Evolutionary conservation across 1,284 basidiomycete species (phyloP).

Genomic region (Fomitopsis betulina): DNA sequence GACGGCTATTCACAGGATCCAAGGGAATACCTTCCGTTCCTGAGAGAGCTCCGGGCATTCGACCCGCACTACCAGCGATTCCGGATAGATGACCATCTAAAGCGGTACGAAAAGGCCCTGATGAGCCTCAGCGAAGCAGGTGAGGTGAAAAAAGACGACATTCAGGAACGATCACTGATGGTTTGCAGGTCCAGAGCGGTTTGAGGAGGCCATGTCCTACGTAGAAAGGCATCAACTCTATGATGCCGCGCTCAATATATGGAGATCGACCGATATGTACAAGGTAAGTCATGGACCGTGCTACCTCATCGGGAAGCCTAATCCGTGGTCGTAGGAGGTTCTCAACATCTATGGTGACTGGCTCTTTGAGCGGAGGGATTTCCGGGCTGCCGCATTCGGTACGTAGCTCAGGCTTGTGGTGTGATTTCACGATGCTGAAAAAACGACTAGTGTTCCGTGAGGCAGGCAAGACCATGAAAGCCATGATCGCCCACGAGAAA

Average conservation of each 20-base stretch:
- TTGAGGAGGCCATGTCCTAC: slow-evolving; percentile 81
- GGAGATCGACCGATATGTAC: slow-evolving; percentile 61
- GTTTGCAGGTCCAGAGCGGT: slow-evolving; percentile 49
- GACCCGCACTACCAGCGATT: slow-evolving; percentile 85
- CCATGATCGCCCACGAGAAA: slow-evolving; percentile 83
- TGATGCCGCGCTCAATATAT: slow-evolving; percentile 68
- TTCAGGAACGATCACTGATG: neutral
- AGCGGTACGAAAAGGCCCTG: slow-evolving; percentile 74
- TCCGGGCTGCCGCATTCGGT: slow-evolving; percentile 81
- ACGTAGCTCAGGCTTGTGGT: slow-evolving; percentile 17
- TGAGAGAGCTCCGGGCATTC: slow-evolving; percentile 82
- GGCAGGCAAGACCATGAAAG: slow-evolving; percentile 59
- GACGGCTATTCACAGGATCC: slow-evolving; percentile 65
- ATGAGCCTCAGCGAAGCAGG: slow-evolving; percentile 74
- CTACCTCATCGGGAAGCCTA: neutral
- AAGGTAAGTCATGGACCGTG: slow-evolving; percentile 35
- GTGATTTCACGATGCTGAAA: neutral
- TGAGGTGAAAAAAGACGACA: slow-evolving; percentile 21
- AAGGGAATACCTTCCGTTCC: slow-evolving; percentile 95
- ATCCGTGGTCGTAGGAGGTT: slow-evolving; percentile 31
- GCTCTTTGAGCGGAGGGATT: slow-evolving; percentile 82
- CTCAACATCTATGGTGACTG: slow-evolving; percentile 85
- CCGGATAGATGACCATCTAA: slow-evolving; percentile 91
- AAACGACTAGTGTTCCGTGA: slow-evolving; percentile 62
- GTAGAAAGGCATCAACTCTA: slow-evolving; percentile 79